Percentiles rank a stretch among this genome's conserved stretches.
These are phyloP conservation scores for Cladobotryum protrusum DNA, from an alignment of 2,329 filamentous ascomycete genomes.

Conservation along the genomic window DNA sequence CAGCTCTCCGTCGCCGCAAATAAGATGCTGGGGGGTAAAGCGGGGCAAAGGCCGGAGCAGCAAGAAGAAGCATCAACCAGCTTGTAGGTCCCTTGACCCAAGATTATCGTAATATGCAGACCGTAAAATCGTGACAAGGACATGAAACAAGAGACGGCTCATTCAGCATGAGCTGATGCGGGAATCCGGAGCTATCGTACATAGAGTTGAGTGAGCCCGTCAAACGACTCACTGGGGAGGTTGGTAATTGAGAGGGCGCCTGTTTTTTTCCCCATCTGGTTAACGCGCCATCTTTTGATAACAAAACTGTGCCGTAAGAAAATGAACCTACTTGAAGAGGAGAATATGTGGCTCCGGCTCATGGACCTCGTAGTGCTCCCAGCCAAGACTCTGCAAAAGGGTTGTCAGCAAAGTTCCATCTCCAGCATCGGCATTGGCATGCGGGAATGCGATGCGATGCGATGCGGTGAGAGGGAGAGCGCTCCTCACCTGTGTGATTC, in stretches of 20 bases:
- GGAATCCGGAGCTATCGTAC: slow-evolving; percentile 18
- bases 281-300: neutral
- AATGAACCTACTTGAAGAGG: slow-evolving; percentile 77
- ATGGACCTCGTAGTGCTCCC: slow-evolving; percentile 99
- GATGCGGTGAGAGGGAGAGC: neutral
- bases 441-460: neutral
- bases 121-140: slow-evolving; percentile 18
- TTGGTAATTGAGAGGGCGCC: slow-evolving; percentile 66
- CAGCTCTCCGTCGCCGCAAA: neutral
- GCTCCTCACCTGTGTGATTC: slow-evolving; percentile 80
- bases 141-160: slow-evolving; percentile 15
- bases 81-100: slow-evolving; percentile 12
- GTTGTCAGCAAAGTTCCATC: slow-evolving; percentile 15
- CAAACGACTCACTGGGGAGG: slow-evolving; percentile 47
- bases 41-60: neutral
- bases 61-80: neutral
- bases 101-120: slow-evolving; percentile 16
- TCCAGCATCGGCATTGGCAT: neutral
- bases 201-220: slow-evolving; percentile 10
- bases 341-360: slow-evolving; percentile 98
- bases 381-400: slow-evolving; percentile 73
- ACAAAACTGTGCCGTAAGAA: too few species aligned
- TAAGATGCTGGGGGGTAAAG: neutral
- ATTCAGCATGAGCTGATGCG: slow-evolving; percentile 13
- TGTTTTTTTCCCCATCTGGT: neutral